Evolutionary conservation across 1,139 yeast species (phyloP), one percentile per base, ranked within the genome.

Genomic region (Protomyces lactucae-debilis): DNA sequence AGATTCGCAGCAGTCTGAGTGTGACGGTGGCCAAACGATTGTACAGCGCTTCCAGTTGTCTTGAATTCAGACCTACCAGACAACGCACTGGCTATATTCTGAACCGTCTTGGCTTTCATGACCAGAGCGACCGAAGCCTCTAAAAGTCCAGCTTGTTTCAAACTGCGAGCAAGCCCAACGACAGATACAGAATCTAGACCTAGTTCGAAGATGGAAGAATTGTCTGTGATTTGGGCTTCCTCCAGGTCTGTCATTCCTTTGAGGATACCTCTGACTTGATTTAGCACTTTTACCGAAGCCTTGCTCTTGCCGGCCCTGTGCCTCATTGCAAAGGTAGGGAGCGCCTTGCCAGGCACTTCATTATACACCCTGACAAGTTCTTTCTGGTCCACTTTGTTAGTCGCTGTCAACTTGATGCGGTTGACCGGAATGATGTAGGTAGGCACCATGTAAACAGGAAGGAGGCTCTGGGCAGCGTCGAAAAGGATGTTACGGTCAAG

Each of bases 141-240:
- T 9, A 5, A n/a, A 28, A 52, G 55, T 4, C 57, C 59, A 12
- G 45, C 21, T 23, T 40, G 21, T 23, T 64, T 52, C 25, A 70
- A 60, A 18, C 28, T 21, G 25, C 66, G 64, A 18, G 61, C 53
- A 2, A 70, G 64, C 1, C 67, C 54, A 18, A 70, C 68, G 21
- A 66, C 57, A 5, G 71, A 68, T 14, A 70, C 67, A 1, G 72
- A 70, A 55, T 70, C 72, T n/a, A 70, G 52, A n/a, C 72, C 72
- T 9, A 70, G 66, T 18, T 69, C 71, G 43, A 68, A 70, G 16
- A 70, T 51, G 6, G 72, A 65, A 12, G 69, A 64, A 28, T 21
- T 21, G 10, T 55, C 57, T 2, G 21, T 8, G n/a, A 65, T 52
- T 25, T 28, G 18, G 12, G 52, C 37, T 16, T 16, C n/a, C 1